Conservation (phyloP, 495 filamentous ascomycete species). For the Neurospora intermedia region DNA sequence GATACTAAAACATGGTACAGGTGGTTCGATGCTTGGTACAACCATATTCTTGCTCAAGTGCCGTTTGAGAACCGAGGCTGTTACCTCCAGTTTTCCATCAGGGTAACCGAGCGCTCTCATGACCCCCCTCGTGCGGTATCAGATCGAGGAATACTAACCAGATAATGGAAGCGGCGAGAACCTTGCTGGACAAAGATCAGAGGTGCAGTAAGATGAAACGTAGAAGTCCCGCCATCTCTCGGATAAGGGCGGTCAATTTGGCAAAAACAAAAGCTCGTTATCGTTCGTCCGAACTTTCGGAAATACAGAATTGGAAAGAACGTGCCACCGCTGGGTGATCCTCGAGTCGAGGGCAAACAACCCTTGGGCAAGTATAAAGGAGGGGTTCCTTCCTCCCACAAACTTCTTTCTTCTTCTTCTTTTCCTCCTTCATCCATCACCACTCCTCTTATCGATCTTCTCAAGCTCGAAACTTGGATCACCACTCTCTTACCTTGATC, state of each 20-base stretch:
- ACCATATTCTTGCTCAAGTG: background rate
- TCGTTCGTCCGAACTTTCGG: background rate
- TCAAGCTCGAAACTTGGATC: background rate
- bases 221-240: background rate
- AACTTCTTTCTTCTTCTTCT: background rate
- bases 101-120: background rate
- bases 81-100: background rate
- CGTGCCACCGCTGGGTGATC: background rate
- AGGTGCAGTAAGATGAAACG: background rate
- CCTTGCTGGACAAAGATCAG: background rate
- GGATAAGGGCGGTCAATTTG: background rate
- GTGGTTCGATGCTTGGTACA: background rate
- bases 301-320: background rate
- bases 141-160: background rate
- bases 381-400: background rate
- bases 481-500: background rate
- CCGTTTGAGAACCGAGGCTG: background rate
- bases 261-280: background rate
- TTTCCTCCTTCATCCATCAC: background rate
- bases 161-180: background rate
- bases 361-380: background rate
- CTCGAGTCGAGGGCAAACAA: background rate
- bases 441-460: background rate
- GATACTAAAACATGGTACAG: background rate
- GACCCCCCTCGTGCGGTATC: background rate